These are phyloP conservation scores for Barnettozyma populi DNA, from an alignment of 805 yeast genomes.

Conservation along the genomic window DNA sequence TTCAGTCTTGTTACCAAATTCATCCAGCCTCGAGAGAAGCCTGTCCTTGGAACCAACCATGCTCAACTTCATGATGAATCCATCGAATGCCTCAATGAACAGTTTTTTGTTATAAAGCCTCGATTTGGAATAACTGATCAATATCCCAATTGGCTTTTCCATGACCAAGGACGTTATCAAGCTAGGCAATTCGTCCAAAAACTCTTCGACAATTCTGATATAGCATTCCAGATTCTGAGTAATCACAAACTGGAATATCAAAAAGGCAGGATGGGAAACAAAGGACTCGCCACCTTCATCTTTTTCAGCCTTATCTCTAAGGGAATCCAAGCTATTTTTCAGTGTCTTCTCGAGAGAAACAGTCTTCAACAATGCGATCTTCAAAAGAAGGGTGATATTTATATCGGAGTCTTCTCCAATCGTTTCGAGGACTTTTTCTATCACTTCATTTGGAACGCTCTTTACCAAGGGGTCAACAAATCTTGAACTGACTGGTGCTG, in stretches of 20 bases:
- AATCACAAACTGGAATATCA: slow-evolving; percentile 26
- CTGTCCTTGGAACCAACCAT: slow-evolving; percentile 18
- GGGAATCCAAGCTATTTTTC: slow-evolving; percentile 14
- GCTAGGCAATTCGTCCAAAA: slow-evolving; percentile 32
- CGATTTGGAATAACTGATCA: slow-evolving; percentile 30
- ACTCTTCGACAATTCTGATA: slow-evolving; percentile 26
- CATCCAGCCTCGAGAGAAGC: slow-evolving; percentile 29
- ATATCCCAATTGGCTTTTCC: slow-evolving; percentile 28
- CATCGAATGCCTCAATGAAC: slow-evolving; percentile 30
- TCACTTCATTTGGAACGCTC: slow-evolving; percentile 12
- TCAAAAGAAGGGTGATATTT: slow-evolving; percentile 9
- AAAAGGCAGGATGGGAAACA: slow-evolving; percentile 22
- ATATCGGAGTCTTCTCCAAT: slow-evolving; percentile 10
- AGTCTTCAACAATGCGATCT: slow-evolving; percentile 7
- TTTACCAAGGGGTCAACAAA: slow-evolving; percentile 20
- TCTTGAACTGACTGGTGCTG: slow-evolving; percentile 13
- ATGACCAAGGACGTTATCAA: slow-evolving; percentile 27
- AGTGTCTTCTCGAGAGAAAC: slow-evolving; percentile 16
- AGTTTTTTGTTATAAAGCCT: slow-evolving; percentile 15
- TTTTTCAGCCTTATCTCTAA: slow-evolving; percentile 15
- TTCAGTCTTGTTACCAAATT: slow-evolving; percentile 25
- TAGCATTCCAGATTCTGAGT: slow-evolving; percentile 18
- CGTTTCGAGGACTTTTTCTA: slow-evolving; percentile 5
- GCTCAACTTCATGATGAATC: slow-evolving; percentile 20
- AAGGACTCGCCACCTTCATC: slow-evolving; percentile 20